Conservation (phyloP, 2,329 filamentous ascomycete species). For the Colletotrichum endophyticum region DNA sequence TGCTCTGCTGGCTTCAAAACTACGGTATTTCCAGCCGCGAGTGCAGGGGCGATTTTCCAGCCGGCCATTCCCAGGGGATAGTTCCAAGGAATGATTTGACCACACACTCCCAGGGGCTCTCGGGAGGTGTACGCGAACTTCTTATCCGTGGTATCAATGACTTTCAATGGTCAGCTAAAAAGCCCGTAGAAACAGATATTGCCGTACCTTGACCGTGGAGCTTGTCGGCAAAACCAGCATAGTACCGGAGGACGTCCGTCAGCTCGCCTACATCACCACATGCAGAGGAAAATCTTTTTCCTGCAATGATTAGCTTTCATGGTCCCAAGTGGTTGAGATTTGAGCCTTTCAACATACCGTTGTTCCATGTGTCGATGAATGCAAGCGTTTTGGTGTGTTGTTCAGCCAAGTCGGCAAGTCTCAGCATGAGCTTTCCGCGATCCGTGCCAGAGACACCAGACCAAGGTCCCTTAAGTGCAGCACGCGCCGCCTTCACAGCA, state of each 20-base stretch:
- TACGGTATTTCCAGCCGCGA: not conserved
- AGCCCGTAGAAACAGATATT: not conserved
- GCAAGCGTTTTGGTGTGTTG: not conserved
- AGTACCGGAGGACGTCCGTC: not conserved
- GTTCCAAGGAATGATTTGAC: not conserved
- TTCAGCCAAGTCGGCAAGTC: not conserved
- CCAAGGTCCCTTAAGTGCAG: not conserved
- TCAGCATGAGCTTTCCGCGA: not conserved
- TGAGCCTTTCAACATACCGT: not conserved
- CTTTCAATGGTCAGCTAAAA: accelerated
- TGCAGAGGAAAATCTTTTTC: not conserved
- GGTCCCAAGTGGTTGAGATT: accelerated
- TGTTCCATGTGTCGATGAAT: not conserved
- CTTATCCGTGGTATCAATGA: not conserved
- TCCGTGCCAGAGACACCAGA: not conserved
- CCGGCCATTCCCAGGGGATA: not conserved
- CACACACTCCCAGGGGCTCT: not conserved
- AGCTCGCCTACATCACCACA: not conserved
- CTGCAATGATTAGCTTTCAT: accelerated
- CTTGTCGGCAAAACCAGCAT: not conserved
- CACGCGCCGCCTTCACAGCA: not conserved
- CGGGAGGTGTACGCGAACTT: not conserved
- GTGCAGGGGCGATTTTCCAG: not conserved
- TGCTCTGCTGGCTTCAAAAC: not conserved
- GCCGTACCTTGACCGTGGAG: not conserved